Base-by-base conservation (phyloP, 2,329 filamentous ascomycete genomes). In the Fusarium solani-melongenae region DNA sequence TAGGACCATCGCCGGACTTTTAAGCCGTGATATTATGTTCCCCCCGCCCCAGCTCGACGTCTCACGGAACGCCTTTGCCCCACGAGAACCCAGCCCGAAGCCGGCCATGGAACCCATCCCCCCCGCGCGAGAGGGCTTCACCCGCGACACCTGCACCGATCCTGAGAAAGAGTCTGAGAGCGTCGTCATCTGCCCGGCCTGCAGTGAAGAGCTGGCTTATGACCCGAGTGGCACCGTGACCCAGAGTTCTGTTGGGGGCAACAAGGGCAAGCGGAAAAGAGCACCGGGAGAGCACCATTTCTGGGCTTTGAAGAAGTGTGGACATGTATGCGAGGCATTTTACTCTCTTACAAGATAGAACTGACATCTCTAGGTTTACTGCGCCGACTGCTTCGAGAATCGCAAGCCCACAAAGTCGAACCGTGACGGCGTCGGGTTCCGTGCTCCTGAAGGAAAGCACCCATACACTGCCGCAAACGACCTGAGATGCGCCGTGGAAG, bases 241-340 rank as follows among this genome's bases (percentile, higher is more conserved):
- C 5, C 67, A 62, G 46, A 75, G 70, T 36, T 60, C 73, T n/a
- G 69, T 74, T 15, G 67, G 69, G 5, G 67, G 70, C 12, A 65
- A 73, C 0, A 83, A 77, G 71, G 72, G 72, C 5, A 87, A 84
- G 41, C 83, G 84, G 56, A 91, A 88, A 77, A 76, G 81, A 36
- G 84, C 87, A 22, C 82, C 85, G 8, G 88, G 87, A 24, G 95
- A 97, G 82, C 92, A 94, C 79, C 93, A 98, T 77, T 96, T 98
- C 71, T 98, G 95, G 95, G 92, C 96, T 1, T 88, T 96, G 38
- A 98, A 95, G 82, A 88, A 88, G 60, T 99, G 96, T 81, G 96
- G 96, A 73, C 96, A 99, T 84, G 96, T 98, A 88, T 79, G 87
- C 81, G 20, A 8, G 6, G n/a, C 46, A 11, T 27, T 55, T 55